Base-by-base conservation (phyloP, 139 green algal species). In the Spirogloea muscicola region DNA sequence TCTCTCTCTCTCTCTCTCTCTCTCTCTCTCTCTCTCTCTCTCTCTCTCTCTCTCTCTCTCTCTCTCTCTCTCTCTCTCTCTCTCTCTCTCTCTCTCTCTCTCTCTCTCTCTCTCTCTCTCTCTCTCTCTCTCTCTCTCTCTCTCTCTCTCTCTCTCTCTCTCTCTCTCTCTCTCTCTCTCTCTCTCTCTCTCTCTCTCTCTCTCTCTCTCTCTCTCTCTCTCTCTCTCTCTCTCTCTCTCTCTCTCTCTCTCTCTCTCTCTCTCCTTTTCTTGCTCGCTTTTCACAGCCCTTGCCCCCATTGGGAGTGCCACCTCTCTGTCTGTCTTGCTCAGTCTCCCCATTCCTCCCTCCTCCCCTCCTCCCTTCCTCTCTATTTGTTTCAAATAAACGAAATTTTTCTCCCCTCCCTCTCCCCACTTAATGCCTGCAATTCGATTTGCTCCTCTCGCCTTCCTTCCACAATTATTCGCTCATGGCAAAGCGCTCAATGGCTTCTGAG, bases 1-100 rank as follows among this genome's bases (percentile, higher is more conserved):
- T 55, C 46, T 55, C 46, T 55, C 46, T 55, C 46, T 55, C 46
- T 55, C 46, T 55, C 46, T 55, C 46, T 55, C n/a, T n/a, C n/a
- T n/a, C n/a, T n/a, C n/a, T n/a, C n/a, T n/a, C n/a, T n/a, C n/a
- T n/a, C n/a, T n/a, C n/a, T n/a, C n/a, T n/a, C n/a, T n/a, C n/a
- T n/a, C n/a, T n/a, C n/a, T n/a, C n/a, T n/a, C n/a, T n/a, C n/a
- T n/a, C n/a, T n/a, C n/a, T n/a, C n/a, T n/a, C n/a, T n/a, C n/a
- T n/a, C n/a, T n/a, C n/a, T n/a, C n/a, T n/a, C n/a, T n/a, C n/a
- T n/a, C n/a, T n/a, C n/a, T n/a, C n/a, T n/a, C n/a, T n/a, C n/a
- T n/a, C n/a, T n/a, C n/a, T n/a, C n/a, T n/a, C n/a, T n/a, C n/a
- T n/a, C n/a, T n/a, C n/a, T n/a, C n/a, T n/a, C n/a, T n/a, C n/a